phyloP scores from a whole-genome alignment of 2,329 filamentous ascomycete genomes.

The Stagonosporopsis cucurbitacearum region DNA sequence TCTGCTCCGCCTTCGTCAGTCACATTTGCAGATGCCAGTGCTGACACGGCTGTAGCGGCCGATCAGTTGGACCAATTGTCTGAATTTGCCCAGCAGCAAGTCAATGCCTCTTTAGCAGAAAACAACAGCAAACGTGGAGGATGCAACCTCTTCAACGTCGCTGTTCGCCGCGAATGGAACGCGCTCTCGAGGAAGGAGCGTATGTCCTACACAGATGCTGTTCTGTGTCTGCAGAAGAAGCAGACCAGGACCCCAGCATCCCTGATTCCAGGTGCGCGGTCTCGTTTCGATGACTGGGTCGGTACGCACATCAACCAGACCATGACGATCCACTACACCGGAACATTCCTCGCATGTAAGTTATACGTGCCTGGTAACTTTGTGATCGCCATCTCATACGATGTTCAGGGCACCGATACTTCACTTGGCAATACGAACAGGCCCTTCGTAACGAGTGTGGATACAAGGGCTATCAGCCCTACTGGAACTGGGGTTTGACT shows the following conservation, averaged over 20 bases:
- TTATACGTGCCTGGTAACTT: not conserved
- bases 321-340: conserved; percentile 44
- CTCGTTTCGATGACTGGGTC: conserved; percentile 48
- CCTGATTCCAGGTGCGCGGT: conserved; percentile 39
- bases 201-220: conserved; percentile 46
- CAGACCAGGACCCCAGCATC: conserved; percentile 36
- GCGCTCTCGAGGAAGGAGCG: conserved; percentile 35
- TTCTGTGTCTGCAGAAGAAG: conserved; percentile 43
- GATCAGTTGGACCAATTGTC: conserved; percentile 34
- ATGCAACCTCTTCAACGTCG: conserved; percentile 35
- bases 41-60: conserved; percentile 30
- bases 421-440: conserved; percentile 50
- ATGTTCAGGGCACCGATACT: conserved; percentile 52
- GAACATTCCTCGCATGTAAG: conserved; percentile 28
- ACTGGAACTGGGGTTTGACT: conserved; percentile 62
- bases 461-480: conserved; percentile 52
- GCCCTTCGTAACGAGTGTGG: conserved; percentile 52
- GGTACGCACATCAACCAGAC: conserved; percentile 48
- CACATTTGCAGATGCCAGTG: conserved; percentile 25
- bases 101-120: conserved; percentile 23
- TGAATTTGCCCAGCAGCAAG: conserved; percentile 27
- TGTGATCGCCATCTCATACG: not conserved
- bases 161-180: conserved; percentile 39
- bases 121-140: conserved; percentile 29
- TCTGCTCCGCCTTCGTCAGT: conserved; percentile 15